Percentiles rank a stretch among this genome's conserved stretches.
phyloP scores from a whole-genome alignment of 441 rosid genomes.

The Syzygium malaccense region DNA sequence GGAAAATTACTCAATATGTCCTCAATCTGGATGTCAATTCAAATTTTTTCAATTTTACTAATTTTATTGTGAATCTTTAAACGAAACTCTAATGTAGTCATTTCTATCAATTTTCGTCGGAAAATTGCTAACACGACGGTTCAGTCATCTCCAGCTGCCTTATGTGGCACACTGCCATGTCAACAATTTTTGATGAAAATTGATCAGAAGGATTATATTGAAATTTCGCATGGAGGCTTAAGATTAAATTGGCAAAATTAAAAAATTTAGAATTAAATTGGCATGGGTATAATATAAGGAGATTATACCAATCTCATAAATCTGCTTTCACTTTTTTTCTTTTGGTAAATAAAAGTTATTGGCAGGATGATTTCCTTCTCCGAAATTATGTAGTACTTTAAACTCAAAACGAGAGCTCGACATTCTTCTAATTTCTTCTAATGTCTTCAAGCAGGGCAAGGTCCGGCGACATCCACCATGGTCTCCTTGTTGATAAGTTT shows the following conservation, averaged over 20 bases:
- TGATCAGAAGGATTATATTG: not conserved
- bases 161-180: rapidly evolving
- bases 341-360: no score
- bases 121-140: not conserved
- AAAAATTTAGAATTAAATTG: not conserved
- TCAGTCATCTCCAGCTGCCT: rapidly evolving
- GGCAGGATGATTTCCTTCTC: no score
- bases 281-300: not conserved
- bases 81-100: not conserved
- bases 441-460: no score
- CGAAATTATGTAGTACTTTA: no score
- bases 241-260: not conserved
- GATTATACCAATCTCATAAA: no score
- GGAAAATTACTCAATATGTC: rapidly evolving
- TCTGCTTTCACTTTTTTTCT: no score
- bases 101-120: rapidly evolving
- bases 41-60: not conserved
- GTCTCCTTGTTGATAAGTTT: no score
- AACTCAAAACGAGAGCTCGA: no score
- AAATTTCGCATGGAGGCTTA: rapidly evolving
- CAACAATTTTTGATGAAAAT: not conserved
- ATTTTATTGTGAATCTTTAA: not conserved
- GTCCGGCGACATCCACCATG: no score
- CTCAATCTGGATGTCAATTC: not conserved
- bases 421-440: no score